Conservation (phyloP, 1,139 yeast genomes). For the Meyerozyma sp. region DNA sequence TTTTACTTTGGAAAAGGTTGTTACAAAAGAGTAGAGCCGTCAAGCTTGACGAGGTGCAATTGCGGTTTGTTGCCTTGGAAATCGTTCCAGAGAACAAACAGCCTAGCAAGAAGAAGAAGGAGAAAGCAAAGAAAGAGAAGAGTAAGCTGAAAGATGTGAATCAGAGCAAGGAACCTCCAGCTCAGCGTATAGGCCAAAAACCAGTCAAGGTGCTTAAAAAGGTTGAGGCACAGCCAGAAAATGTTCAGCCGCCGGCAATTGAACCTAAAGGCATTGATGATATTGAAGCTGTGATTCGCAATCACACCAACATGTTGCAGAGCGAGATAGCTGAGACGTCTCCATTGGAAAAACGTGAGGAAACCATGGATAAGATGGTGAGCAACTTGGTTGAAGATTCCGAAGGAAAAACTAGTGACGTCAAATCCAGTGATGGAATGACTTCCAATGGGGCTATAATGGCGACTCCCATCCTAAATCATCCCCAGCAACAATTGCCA, state of each 20-base stretch:
- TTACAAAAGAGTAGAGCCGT: not conserved
- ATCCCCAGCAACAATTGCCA: conserved; percentile 1
- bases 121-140: not conserved
- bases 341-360: conserved; percentile 3
- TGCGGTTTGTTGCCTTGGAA: not conserved
- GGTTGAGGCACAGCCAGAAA: too few relatives aligned
- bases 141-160: too few relatives aligned
- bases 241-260: not conserved
- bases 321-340: conserved; percentile 4
- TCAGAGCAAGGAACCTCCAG: too few relatives aligned
- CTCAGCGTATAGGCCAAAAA: too few relatives aligned
- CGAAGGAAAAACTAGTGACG: not conserved
- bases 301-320: conserved; percentile 21
- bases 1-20: not conserved
- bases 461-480: conserved; percentile 1
- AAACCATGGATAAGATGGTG: not conserved
- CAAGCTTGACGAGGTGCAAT: not conserved
- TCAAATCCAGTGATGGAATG: too few relatives aligned
- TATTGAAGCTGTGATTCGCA: conserved; percentile 25
- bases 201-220: too few relatives aligned
- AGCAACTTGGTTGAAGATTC: not conserved
- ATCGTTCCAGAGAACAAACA: not conserved
- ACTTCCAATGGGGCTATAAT: too few relatives aligned
- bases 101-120: not conserved
- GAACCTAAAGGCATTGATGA: conserved; percentile 9